Evolutionary conservation across 1,139 yeast species (phyloP).

Genomic region (Magnusiomyces fungicola): DNA sequence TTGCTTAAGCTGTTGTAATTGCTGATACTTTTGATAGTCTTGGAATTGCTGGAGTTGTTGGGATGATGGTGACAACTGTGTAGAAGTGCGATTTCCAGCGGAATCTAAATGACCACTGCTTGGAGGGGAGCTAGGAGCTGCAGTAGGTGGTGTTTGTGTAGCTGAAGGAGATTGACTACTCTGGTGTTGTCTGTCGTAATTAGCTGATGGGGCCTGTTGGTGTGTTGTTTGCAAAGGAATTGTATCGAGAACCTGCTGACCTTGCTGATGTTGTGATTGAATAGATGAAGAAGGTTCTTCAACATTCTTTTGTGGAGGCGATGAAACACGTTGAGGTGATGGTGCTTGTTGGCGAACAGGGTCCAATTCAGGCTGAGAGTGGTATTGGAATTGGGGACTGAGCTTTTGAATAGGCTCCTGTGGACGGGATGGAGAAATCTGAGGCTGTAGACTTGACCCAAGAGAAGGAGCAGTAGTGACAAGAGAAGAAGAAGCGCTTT

Average conservation of each 20-base stretch:
- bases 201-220: neutral
- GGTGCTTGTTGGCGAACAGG: no score
- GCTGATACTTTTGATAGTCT: constrained; percentile 13
- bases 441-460: constrained; percentile 4
- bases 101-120: neutral
- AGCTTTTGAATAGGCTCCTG: neutral
- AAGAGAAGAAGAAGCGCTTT: constrained; percentile 2
- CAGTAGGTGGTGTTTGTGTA: no score
- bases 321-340: no score
- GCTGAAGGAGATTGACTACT: no score
- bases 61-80: neutral
- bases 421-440: neutral
- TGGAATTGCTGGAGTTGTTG: constrained; percentile 17
- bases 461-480: constrained; percentile 6
- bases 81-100: neutral
- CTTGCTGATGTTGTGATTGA: neutral
- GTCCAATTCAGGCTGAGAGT: neutral
- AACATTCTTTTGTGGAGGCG: no score
- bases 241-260: neutral
- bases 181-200: no score
- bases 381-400: neutral
- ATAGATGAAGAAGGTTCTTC: no score
- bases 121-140: no score
- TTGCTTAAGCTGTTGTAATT: constrained; percentile 15
- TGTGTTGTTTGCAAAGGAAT: neutral